Percentiles rank a stretch among this genome's conserved stretches.
These are phyloP conservation scores for Neofusicoccum umdonicola DNA, from an alignment of 2,329 filamentous ascomycete species.

Conservation along the genomic window DNA sequence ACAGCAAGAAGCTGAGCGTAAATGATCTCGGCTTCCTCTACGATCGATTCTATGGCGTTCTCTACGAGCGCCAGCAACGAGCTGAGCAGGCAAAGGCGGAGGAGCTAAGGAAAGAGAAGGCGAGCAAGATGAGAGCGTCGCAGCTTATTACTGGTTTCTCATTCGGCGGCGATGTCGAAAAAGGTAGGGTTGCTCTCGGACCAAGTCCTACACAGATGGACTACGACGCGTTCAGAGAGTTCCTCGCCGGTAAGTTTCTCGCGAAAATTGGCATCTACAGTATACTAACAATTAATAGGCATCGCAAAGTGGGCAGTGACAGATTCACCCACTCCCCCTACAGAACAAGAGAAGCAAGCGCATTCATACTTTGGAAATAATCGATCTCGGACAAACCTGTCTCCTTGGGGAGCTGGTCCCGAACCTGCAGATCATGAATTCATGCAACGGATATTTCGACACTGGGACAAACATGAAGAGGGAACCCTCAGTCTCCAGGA, in stretches of 20 bases:
- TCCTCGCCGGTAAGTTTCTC: constrained; percentile 61
- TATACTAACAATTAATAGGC: constrained; percentile 38
- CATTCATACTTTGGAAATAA: constrained; percentile 57
- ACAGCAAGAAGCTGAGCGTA: constrained; percentile 83
- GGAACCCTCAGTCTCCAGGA: constrained; percentile 84
- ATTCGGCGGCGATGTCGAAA: constrained; percentile 61
- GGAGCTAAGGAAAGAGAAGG: constrained; percentile 67
- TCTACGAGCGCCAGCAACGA: constrained; percentile 89
- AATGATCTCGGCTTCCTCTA: constrained; percentile 89
- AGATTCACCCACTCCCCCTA: constrained; percentile 69
- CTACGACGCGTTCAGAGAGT: constrained; percentile 93
- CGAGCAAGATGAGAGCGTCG: constrained; percentile 55
- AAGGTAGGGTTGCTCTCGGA: constrained; percentile 82
- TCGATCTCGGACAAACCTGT: constrained; percentile 40
- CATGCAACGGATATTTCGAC: constrained; percentile 78
- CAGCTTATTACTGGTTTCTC: constrained; percentile 50
- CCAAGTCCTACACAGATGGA: constrained; percentile 93
- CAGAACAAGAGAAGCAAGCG: constrained; percentile 52
- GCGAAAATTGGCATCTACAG: neutral
- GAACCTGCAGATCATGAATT: constrained; percentile 93
- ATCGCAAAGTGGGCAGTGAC: constrained; percentile 92
- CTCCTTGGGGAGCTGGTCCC: constrained; percentile 59
- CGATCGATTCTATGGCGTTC: constrained; percentile 85
- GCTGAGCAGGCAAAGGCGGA: constrained; percentile 66
- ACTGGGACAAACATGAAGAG: constrained; percentile 79